Evolutionary conservation across 2,329 filamentous ascomycete genomes (phyloP), one percentile per base, ranked within the genome.

Genomic region (Xylariaceae sp.): DNA sequence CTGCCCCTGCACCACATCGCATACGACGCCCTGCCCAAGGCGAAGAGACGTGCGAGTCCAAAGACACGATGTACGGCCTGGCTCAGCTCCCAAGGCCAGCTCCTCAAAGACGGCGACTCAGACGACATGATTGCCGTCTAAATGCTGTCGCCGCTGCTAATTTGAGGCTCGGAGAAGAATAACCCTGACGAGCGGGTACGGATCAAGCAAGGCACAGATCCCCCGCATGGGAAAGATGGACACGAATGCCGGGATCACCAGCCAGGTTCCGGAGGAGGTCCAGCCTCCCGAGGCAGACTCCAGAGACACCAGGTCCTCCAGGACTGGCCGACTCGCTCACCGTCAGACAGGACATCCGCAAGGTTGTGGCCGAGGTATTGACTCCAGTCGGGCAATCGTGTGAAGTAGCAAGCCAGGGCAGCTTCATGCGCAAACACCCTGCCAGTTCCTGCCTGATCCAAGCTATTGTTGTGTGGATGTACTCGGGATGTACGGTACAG

Each of bases 71-170:
- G 39, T 64, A 65, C 18, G 59, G 55, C 10, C 54, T 73, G 3
- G 61, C 65, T 14, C 58, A 60, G 22, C 55, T 67, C n/a, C n/a
- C n/a, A n/a, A n/a, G n/a, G n/a, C n/a, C n/a, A n/a, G 22, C 66
- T 75, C 35, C 55, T 60, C 5, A 57, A 64, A 11, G 57, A 64
- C 5, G 45, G 61, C 6, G 57, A 64, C 18, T 52, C 52, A 1
- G 60, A 65, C 10, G 63, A 68, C 21, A 57, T 65, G 7, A 53
- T 75, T 2, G 70, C 72, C 0, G 68, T 73, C 30, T 75, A 70
- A 38, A 66, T 75, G 58, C 57, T 76, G 5, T 76, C 70, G 73
- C 71, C 71, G 2, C 50, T 75, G 6, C 53, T 76, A 25, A 72
- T 77, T 64, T 59, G 69, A 40, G 71, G 71, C 0, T 65, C 63